Conservation (phyloP, 371 early-diverging fungal genomes). For the Apophysomyces elegans region DNA sequence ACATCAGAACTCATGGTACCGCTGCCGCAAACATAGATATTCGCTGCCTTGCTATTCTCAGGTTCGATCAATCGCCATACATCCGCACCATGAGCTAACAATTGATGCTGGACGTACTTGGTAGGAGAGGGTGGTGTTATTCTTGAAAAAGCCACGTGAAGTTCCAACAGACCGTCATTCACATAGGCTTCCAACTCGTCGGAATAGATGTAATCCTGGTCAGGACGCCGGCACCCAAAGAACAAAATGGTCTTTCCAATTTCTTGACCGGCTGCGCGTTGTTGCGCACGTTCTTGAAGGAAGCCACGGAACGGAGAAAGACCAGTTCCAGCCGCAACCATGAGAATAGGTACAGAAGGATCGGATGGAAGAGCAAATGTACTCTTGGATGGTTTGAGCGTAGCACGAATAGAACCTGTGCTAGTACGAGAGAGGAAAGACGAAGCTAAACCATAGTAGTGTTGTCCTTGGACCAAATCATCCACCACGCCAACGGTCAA, state of each 20-base stretch:
- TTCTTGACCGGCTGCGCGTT: slow-evolving; percentile 25
- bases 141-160: slow-evolving; percentile 78
- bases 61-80: slow-evolving; percentile 34
- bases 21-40: slow-evolving; percentile 49
- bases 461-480: slow-evolving; percentile 43
- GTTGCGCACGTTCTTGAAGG: slow-evolving; percentile 52
- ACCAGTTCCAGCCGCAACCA: slow-evolving; percentile 81
- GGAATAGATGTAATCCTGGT: slow-evolving; percentile 76
- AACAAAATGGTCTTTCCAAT: slow-evolving; percentile 58
- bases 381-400: slow-evolving; percentile 48
- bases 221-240: slow-evolving; percentile 79
- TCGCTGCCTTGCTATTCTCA: slow-evolving; percentile 27
- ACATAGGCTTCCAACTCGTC: slow-evolving; percentile 65
- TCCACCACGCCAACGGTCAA: slow-evolving; percentile 50
- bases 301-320: slow-evolving; percentile 91
- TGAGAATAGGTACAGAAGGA: slow-evolving; percentile 48
- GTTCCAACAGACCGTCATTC: slow-evolving; percentile 50
- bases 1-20: slow-evolving; percentile 55
- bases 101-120: slow-evolving; percentile 51
- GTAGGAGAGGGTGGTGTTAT: slow-evolving; percentile 23
- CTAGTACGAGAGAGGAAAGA: slow-evolving; percentile 28
- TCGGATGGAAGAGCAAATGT: slow-evolving; percentile 46
- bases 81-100: slow-evolving; percentile 39
- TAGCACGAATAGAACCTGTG: slow-evolving; percentile 28
- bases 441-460: slow-evolving; percentile 50